phyloP scores from a whole-genome alignment of 176 grass and related monocot genomes.

The Rhipidocladum racemiflorum region DNA sequence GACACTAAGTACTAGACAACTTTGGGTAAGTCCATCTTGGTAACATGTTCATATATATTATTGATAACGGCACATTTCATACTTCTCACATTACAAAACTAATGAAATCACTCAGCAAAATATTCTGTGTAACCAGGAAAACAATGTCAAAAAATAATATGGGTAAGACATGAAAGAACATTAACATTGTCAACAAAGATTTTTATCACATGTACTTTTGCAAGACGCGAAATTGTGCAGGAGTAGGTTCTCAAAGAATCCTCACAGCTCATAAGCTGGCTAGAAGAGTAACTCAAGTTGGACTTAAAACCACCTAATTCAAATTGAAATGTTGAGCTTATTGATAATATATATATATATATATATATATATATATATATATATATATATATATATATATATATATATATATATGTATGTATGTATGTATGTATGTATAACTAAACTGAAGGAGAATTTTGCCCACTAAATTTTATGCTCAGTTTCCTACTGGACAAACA shows the following conservation, averaged over 20 bases:
- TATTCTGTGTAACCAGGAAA: conserved; percentile 7
- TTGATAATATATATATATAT: no score
- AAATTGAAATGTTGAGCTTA: background rate
- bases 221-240: background rate
- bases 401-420: no score
- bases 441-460: conserved; percentile 8
- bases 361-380: no score
- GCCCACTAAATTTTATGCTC: background rate
- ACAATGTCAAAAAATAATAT: background rate
- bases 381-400: no score
- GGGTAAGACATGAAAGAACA: conserved; percentile 8
- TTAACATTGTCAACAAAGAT: background rate
- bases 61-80: background rate
- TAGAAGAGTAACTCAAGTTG: background rate
- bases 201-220: background rate
- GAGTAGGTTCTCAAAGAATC: conserved; percentile 7
- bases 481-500: background rate
- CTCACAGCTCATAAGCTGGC: background rate
- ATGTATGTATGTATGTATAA: no score
- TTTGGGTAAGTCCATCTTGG: background rate
- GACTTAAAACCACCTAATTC: conserved; percentile 11
- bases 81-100: background rate
- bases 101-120: conserved; percentile 10
- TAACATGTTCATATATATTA: background rate
- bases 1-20: background rate